These are phyloP conservation scores for Medakamo hakoo DNA, from an alignment of 139 green algal genomes.

Conservation along the genomic window DNA sequence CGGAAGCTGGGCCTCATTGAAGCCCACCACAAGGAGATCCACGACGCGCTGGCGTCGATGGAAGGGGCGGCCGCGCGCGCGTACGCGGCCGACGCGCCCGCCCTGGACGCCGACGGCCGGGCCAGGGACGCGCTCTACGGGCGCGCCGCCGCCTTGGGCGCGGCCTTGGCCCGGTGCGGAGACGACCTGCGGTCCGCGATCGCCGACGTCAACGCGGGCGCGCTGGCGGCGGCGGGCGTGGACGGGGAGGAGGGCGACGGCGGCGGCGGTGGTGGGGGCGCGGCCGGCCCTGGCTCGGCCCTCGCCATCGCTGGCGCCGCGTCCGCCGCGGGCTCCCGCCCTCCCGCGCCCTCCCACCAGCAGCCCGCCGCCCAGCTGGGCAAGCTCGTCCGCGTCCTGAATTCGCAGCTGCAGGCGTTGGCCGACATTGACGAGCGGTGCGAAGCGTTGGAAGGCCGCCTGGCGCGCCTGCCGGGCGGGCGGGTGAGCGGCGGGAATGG, in stretches of 20 bases:
- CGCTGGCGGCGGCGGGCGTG: too few species aligned
- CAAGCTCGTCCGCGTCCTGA: conserved; percentile 68
- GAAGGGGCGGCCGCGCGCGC: conserved; percentile 54
- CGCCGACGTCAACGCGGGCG: conserved; percentile 27
- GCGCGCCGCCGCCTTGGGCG: conserved; percentile 22
- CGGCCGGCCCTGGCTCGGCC: not conserved
- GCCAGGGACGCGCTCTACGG: conserved; percentile 49
- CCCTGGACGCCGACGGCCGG: conserved; percentile 15
- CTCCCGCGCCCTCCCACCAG: conserved; percentile 23
- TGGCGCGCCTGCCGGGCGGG: not conserved
- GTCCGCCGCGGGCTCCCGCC: not conserved
- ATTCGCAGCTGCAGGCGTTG: conserved; percentile 79
- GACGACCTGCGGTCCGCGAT: conserved; percentile 34
- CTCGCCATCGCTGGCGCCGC: not conserved
- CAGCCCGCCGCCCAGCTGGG: conserved; percentile 44
- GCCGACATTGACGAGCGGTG: not conserved
- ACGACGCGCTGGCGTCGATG: conserved; percentile 30
- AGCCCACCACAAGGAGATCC: conserved; percentile 70
- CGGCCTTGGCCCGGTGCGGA: conserved; percentile 26
- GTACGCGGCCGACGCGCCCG: conserved; percentile 21
- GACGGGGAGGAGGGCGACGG: too few species aligned
- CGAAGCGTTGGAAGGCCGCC: not conserved
- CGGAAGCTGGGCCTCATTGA: conserved; percentile 59
- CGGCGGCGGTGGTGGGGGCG: not conserved
- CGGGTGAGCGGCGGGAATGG: too few species aligned